Evolutionary conservation across 805 yeast genomes (phyloP), one percentile per base, ranked within the genome.

Genomic region (Blastobotrys chiropterorum): DNA sequence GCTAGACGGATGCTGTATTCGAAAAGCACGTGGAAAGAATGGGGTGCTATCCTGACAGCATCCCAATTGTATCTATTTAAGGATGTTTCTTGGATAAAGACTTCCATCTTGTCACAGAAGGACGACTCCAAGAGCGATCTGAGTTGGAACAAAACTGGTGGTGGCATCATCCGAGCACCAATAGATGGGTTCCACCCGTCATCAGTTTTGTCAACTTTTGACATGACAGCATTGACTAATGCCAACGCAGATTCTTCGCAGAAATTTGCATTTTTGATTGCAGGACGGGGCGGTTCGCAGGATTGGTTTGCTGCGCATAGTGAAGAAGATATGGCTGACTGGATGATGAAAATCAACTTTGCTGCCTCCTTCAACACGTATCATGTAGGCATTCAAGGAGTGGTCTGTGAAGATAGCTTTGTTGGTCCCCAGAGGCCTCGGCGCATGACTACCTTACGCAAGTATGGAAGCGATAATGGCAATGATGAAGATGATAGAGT

Each of bases 341-440:
- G 90, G 90, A 73, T 83, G 40, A 71, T 69, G 34, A 65, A 77
- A 5, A 78, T 82, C 59, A 81, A 82, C 56, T 75, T 71, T 56
- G 68, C 78, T 5, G 73, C 82, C 1, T 72, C 83, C 0, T 63
- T 79, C 50, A 73, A 72, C 38, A 66, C 75, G 1, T 72, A 75
- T 48, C 58, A 68, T 16, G 56, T 72, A 6, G 61, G 66, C 1
- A 53, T 56, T n/a, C 56, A 56, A 22, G 58, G 56, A 6, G 49
- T 53, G 6, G 46, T 50, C 22, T 42, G 44, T 11, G 34, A 26
- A 11, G 34, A 26, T 26, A 11, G 8, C 11, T 26, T 26, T 5
- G 34, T 26, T 26, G 34, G 34, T 26, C 34, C 34, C 5, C 5
- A 11, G 34, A 11, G 8, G 11, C 5, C 5, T 26, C 34, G 34